These are phyloP conservation scores for Epichloe uncinata DNA, from an alignment of 2,329 filamentous ascomycete genomes.

Conservation along the genomic window DNA sequence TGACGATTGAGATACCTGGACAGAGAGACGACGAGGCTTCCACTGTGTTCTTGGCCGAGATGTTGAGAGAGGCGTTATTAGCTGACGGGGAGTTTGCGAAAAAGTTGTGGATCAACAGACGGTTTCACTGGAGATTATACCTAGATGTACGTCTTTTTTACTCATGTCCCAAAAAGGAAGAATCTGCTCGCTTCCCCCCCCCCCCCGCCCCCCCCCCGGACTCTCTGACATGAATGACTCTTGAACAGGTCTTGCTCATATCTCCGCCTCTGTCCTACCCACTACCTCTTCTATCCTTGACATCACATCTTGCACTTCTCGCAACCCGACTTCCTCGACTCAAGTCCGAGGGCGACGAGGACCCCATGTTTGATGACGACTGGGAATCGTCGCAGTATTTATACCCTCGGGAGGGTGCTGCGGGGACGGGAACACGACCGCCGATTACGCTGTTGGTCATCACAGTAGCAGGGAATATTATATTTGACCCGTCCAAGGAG, in stretches of 20 bases:
- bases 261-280: conserved; percentile 91
- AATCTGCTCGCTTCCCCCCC: background rate
- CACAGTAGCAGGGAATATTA: conserved; percentile 71
- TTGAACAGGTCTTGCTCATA: conserved; percentile 66
- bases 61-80: conserved; percentile 78
- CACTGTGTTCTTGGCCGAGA: conserved; percentile 74
- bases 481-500: conserved; percentile 85
- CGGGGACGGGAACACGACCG: conserved; percentile 38
- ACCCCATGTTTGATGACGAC: conserved; percentile 95
- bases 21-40: conserved; percentile 80
- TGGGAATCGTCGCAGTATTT: conserved; percentile 75
- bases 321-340: conserved; percentile 72
- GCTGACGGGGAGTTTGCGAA: conserved; percentile 55
- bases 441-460: conserved; percentile 87
- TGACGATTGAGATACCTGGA: conserved; percentile 84
- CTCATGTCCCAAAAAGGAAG: background rate
- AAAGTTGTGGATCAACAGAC: conserved; percentile 71
- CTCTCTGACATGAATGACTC: background rate
- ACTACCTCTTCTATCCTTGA: conserved; percentile 80
- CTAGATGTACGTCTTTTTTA: conserved; percentile 59
- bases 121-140: conserved; percentile 95
- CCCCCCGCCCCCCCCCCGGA: no score
- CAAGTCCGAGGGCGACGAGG: conserved; percentile 84
- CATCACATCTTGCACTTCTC: conserved; percentile 84
- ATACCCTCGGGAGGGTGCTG: conserved; percentile 43